phyloP scores from a whole-genome alignment of 225 moss, liverwort and hornwort species.

The Pseudisothecium myosuroides region DNA sequence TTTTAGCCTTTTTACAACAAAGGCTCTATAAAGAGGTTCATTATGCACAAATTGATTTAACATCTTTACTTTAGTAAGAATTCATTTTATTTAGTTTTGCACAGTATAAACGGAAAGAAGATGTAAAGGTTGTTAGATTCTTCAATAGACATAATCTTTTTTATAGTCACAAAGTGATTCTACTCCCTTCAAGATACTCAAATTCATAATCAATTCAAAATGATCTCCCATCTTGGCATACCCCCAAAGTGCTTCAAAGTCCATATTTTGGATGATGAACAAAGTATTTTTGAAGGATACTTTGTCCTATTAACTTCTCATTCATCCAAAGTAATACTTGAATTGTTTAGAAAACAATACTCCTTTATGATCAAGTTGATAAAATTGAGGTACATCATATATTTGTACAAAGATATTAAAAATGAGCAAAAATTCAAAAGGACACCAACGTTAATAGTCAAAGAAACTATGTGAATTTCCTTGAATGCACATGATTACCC shows the following conservation, averaged over 20 bases:
- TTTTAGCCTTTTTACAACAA: not conserved
- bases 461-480: not conserved
- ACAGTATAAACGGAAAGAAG: not conserved
- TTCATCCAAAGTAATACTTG: not conserved
- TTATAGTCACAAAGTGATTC: not conserved
- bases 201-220: not conserved
- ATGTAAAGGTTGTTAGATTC: not conserved
- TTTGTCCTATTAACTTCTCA: not conserved
- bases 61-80: not conserved
- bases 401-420: not conserved
- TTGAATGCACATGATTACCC: not conserved
- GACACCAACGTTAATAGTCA: not conserved
- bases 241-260: rapidly evolving
- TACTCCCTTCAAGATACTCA: not conserved
- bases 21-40: no score
- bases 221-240: rapidly evolving
- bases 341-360: not conserved
- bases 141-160: not conserved
- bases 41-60: not conserved
- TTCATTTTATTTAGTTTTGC: not conserved
- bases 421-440: not conserved
- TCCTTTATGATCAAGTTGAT: not conserved
- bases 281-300: not conserved
- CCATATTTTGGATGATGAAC: not conserved
- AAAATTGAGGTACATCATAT: not conserved